These are phyloP conservation scores for Lobosporangium transversale DNA, from an alignment of 192 early-diverging fungal genomes.

Conservation along the genomic window DNA sequence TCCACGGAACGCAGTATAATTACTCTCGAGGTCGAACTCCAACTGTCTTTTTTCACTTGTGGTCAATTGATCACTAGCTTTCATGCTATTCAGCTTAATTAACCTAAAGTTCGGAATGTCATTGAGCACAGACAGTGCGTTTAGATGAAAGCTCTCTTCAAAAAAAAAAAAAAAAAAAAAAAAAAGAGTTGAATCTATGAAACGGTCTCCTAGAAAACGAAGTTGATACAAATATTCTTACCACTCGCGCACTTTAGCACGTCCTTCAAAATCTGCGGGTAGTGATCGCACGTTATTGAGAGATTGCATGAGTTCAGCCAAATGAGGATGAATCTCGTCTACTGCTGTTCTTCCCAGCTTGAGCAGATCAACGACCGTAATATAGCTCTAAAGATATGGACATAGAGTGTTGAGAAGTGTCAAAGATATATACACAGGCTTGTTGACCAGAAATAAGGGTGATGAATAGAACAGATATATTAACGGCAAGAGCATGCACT, in stretches of 20 bases:
- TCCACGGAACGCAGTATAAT: constrained; percentile 73
- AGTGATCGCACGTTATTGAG: constrained; percentile 84
- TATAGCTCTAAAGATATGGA: constrained; percentile 74
- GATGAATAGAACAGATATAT: too few species aligned
- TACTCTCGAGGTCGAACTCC: constrained; percentile 89
- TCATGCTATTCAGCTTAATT: constrained; percentile 90
- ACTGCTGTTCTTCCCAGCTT: constrained; percentile 85
- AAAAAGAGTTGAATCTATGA: too few species aligned
- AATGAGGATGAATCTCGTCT: constrained; percentile 89
- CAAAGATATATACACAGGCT: too few species aligned
- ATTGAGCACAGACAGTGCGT: background rate
- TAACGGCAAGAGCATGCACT: too few species aligned
- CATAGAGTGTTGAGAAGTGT: background rate
- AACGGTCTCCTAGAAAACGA: too few species aligned
- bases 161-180: background rate
- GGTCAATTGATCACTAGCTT: constrained; percentile 87
- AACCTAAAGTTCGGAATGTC: constrained; percentile 54
- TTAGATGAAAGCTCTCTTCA: background rate
- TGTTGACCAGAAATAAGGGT: too few species aligned
- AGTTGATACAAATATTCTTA: constrained; percentile 6
- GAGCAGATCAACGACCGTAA: constrained; percentile 91
- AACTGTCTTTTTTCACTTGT: constrained; percentile 91
- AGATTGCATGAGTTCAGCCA: constrained; percentile 87
- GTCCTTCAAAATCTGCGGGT: constrained; percentile 83
- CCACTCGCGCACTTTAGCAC: constrained; percentile 87